Conservation (phyloP, 176 grass and related monocot species). For the Echinochloa phyllopogon region DNA sequence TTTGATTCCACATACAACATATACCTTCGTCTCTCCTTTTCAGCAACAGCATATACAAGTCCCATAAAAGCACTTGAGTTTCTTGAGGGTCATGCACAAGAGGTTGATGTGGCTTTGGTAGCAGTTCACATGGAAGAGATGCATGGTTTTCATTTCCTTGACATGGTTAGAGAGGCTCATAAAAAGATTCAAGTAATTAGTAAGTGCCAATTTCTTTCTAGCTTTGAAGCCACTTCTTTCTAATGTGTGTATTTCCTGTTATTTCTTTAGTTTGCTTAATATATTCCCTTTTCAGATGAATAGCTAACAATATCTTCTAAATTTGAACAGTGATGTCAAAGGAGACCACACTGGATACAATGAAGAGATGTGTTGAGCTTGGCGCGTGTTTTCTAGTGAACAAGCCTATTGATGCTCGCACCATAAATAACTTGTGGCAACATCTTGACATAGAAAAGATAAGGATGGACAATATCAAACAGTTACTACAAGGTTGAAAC, state of each 20-base stretch:
- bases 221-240: not conserved
- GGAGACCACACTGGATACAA: not conserved
- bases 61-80: slow-evolving; percentile 29
- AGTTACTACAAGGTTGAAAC: slow-evolving; percentile 9
- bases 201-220: slow-evolving; percentile 15
- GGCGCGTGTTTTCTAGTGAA: slow-evolving; percentile 21
- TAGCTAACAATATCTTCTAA: not conserved
- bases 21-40: not conserved
- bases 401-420: slow-evolving; percentile 16
- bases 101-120: slow-evolving; percentile 48
- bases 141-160: slow-evolving; percentile 39
- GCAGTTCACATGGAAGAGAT: slow-evolving; percentile 45
- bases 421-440: slow-evolving; percentile 1
- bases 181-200: slow-evolving; percentile 42
- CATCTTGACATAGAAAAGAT: not conserved
- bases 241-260: not conserved
- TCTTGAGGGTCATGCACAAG: slow-evolving; percentile 12
- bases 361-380: slow-evolving; percentile 10
- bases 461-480: not conserved
- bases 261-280: not conserved
- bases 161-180: not conserved
- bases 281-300: not conserved
- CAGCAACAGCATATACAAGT: slow-evolving; percentile 33
- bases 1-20: not conserved
- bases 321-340: slow-evolving; percentile 13